phyloP scores from a whole-genome alignment of 768 basidiomycete genomes.

The Tricholoma matsutake region DNA sequence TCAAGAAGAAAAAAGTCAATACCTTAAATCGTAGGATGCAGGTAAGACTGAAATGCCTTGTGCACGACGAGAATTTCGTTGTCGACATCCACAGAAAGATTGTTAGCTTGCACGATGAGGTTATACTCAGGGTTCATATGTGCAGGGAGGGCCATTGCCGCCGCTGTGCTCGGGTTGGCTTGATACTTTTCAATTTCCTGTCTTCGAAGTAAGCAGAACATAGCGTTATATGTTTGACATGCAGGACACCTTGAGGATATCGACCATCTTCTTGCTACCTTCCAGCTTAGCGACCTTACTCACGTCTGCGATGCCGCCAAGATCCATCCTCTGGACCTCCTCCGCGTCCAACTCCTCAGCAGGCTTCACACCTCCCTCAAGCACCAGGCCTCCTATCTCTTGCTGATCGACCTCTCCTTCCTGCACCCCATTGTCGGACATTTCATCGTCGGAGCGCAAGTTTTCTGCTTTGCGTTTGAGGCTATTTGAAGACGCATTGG shows the following conservation, averaged over 20 bases:
- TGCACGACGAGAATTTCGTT: constrained; percentile 97
- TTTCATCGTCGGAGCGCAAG: constrained; percentile 52
- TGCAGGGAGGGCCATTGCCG: constrained; percentile 74
- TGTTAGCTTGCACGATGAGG: constrained; percentile 96
- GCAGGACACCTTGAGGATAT: constrained; percentile 68
- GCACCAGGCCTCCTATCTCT: constrained; percentile 57
- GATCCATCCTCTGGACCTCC: constrained; percentile 93
- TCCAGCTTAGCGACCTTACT: constrained; percentile 85
- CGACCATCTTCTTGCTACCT: constrained; percentile 82
- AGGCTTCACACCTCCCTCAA: constrained; percentile 85
- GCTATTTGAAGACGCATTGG: constrained; percentile 26
- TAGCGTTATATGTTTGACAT: background rate
- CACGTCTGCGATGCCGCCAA: constrained; percentile 83
- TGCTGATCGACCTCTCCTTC: constrained; percentile 42
- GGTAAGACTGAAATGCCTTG: constrained; percentile 53
- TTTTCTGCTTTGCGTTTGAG: constrained; percentile 71
- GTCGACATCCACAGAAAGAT: constrained; percentile 95
- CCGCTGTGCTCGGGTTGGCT: constrained; percentile 71
- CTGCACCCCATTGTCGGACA: constrained; percentile 45
- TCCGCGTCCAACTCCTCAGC: constrained; percentile 96
- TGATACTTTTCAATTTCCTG: constrained; percentile 92
- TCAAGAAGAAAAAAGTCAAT: constrained; percentile 12
- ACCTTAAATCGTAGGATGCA: constrained; percentile 5
- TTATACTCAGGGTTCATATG: constrained; percentile 95
- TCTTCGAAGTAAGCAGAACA: background rate